Evolutionary conservation across 1,284 basidiomycete species (phyloP), one percentile per base, ranked within the genome.

Genomic region (Ceratobasidium sp.): DNA sequence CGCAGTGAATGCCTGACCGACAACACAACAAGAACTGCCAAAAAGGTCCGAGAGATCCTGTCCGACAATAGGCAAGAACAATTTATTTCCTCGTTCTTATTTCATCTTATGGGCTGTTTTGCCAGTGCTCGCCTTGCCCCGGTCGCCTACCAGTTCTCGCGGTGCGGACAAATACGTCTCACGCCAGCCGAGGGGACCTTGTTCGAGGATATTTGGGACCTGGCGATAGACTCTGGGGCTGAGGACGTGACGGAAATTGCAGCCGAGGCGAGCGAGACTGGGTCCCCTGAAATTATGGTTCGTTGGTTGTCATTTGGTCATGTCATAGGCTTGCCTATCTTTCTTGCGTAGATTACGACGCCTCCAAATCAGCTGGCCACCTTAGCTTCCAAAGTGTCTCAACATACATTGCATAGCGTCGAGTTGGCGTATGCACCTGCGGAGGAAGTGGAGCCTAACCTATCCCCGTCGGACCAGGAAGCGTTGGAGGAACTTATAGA

Each of bases 171-270:
- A 57, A 74, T 77, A 75, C 32, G 52, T 29, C 61, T 77, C 34
- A 73, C 56, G 25, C 69, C 70, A n/a, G 43, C 34, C 29, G 70
- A 77, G 2, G 76, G 71, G 7, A 59, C 70, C 19, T 49, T 54
- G 4, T 57, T 44, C 13, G 65, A 77, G 37, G 44, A 51, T 13
- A 34, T 74, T 11, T 77, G 69, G 70, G 76, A 77, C 17, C 13
- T 64, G 49, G 76, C 76, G 4, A 51, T 77, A 22, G 76, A 77
- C 37, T 75, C 70, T 34, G 76, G 76, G n/a, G 76, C 76, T 15
- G 76, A 77, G 37, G 76, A 77, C 43, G 70, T 77, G 9, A 54
- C 59, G 65, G 57, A 77, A 51, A 66, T 65, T 29, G 46, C 44
- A 17, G 57, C 69, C 15, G 76, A 77, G 6, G 32, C 67, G 25